Evolutionary conservation across 495 filamentous ascomycete species (phyloP), one percentile per base, ranked within the genome.

Genomic region (Hypoxylon subgilvum): DNA sequence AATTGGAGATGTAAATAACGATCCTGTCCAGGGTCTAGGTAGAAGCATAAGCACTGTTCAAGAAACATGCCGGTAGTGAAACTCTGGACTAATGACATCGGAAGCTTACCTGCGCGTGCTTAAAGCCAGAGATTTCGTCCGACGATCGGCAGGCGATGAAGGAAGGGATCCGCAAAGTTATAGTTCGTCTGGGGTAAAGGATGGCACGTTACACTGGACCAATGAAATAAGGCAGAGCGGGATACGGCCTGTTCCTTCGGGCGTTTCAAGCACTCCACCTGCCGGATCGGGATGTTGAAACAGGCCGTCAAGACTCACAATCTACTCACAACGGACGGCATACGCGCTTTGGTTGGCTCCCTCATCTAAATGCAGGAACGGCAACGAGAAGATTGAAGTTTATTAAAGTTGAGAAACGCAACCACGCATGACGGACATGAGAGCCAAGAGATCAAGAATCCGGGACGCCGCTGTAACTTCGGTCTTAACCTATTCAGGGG

Each of bases 181-280:
- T 42, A 46, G 38, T 27, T n/a, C 57, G 54, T 58, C 61, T 34
- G 61, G 61, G 61, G 61, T 64, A 64, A 51, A 64, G 32, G 54
- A 64, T 64, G 61, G 61, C 54, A 58, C 61, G 61, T 64, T 64
- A 64, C 61, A 64, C 61, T 40, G 31, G 30, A 16, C 61, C 61
- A 58, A 58, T 58, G 30, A 35, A 41, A 34, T 64, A 45, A 23
- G 47, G 21, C 9, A 48, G 16, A 23, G 6, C 17, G n/a, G 30
- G 17, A 22, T 32, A 51, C 46, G 47, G 30, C 46, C 21, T 39
- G 42, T 53, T 56, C 61, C 49, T 58, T 52, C 54, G 44, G 44
- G 36, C 61, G 61, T 64, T 64, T 64, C 61, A 64, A 43, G 36
- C 43, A 48, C 53, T 58, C 61, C 49, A 64, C 61, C 61, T 64